Evolutionary conservation across 805 yeast species (phyloP), one percentile per base, ranked within the genome.

Genomic region (Hanseniaspora meyeri): DNA sequence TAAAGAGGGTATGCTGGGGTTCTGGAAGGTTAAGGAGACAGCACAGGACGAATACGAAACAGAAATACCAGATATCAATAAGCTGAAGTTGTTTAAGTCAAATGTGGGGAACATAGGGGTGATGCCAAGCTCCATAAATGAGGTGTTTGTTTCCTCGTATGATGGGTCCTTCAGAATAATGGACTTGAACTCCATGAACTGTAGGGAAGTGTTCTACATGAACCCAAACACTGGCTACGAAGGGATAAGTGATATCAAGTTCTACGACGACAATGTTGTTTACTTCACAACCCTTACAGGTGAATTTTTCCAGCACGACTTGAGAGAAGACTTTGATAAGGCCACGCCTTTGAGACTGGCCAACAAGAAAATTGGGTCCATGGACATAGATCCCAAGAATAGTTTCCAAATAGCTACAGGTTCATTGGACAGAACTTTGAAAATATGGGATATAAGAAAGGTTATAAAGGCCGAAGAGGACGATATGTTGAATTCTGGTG

Each of bases 311-410:
- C 75, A 73, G n/a, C 75, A 83, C 59, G 97, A 91, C 66, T 55
- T 81, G 12, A 73, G 98, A 60, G 74, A 74, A 50, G 36, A 36
- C 4, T 72, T 71, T 58, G 61, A 68, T 2, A 62, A 63, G 36
- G 53, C 62, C 1, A 62, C 68, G 5, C 69, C 82, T n/a, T 71
- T 76, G 46, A 74, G 95, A 60, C 67, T 90, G 16, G 87, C 90
- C 57, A 95, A 87, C 64, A 90, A 91, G 65, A 93, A 93, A 66
- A 90, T 93, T 57, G 97, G 97, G 0, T 88, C 95, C 0, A 87
- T 93, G 68, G 65, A 83, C 1, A 77, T 87, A 17, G 88, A 88
- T 63, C 97, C 97, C 0, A 67, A 71, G 17, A 70, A 77, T 0
- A 17, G 14, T 12, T 67, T 81, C 61, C 85, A 85, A 60, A 74